Conservation (phyloP, 148 eudicot genomes). For the Tetragonia tetragonoides region DNA sequence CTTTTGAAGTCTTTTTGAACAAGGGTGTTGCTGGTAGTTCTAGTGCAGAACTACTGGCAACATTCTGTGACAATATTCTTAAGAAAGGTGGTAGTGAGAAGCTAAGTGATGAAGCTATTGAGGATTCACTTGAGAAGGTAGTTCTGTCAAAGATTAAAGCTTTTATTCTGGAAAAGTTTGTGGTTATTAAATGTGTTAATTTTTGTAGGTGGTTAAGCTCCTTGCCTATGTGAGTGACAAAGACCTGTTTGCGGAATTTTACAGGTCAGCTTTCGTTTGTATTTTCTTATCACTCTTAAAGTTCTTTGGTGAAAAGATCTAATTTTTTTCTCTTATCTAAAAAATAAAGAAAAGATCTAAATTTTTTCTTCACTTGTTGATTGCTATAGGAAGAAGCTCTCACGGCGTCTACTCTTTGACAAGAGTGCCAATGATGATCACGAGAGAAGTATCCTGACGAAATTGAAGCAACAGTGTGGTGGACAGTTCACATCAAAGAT, state of each 20-base stretch:
- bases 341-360: too few species aligned
- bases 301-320: too few species aligned
- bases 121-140: conserved; percentile 89
- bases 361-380: conserved; percentile 1
- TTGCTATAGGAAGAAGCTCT: conserved; percentile 71
- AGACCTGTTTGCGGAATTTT: conserved; percentile 84
- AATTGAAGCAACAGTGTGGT: conserved; percentile 89
- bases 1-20: conserved; percentile 75
- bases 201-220: conserved; percentile 67
- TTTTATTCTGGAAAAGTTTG: conserved; percentile 13
- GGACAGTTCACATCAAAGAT: conserved; percentile 89
- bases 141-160: background rate
- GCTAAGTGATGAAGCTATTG: conserved; percentile 89
- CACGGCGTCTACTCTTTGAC: conserved; percentile 76
- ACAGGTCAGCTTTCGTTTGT: conserved; percentile 44
- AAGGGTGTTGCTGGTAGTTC: conserved; percentile 93
- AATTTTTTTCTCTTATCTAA: too few species aligned
- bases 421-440: conserved; percentile 95
- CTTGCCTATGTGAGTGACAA: conserved; percentile 81
- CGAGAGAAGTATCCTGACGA: conserved; percentile 80
- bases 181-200: conserved; percentile 1
- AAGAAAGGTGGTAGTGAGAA: conserved; percentile 91
- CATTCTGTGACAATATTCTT: conserved; percentile 84
- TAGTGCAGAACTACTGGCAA: conserved; percentile 85
- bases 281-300: background rate